Base-by-base conservation (phyloP, 2,329 filamentous ascomycete genomes). In the Fusarium poae region DNA sequence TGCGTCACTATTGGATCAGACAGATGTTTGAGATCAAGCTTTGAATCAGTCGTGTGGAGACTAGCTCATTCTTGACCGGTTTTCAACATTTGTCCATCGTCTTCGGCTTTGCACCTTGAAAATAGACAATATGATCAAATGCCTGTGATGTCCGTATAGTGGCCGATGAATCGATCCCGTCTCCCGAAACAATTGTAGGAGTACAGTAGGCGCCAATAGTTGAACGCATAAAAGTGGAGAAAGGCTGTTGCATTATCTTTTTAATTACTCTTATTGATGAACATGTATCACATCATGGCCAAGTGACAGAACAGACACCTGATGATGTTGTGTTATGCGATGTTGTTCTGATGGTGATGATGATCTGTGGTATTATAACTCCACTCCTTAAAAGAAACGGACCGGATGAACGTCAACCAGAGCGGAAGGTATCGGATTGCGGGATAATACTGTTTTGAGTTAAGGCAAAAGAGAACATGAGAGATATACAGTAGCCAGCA, bases 1-100 rank as follows among this genome's bases (percentile, higher is more conserved):
- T 67, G 62, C 67, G 66, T 69, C 67, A 70, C 67, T 57, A 51
- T 67, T 56, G 42, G 34, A 48, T 57, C 46, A 69, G 42, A 42
- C 46, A 69, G 42, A 42, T 54, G 34, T 21, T 44, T 45, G 25
- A 53, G 50, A 53, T 40, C 30, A 53, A 49, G 65, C 44, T 55
- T 49, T 55, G 27, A 30, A 51, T 66, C 52, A 32, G 23, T 12
- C 16, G 27, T 70, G 66, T 54, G 51, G 56, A 51, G 27, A 57
- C 52, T 50, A 40, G 27, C 29, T 53, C 20, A 25, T 25, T 51
- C 34, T 35, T 34, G 20, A 39, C 51, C 45, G 37, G 32, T 43
- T 54, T 51, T 50, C 46, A 23, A 15, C 39, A 50, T 39, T 43
- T 35, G 27, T 12, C 18, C 27, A 37, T 49, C 20, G 12, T 29